Conservation (phyloP, 2,329 filamentous ascomycete genomes). For the Coccinonectria pachysandricola region DNA sequence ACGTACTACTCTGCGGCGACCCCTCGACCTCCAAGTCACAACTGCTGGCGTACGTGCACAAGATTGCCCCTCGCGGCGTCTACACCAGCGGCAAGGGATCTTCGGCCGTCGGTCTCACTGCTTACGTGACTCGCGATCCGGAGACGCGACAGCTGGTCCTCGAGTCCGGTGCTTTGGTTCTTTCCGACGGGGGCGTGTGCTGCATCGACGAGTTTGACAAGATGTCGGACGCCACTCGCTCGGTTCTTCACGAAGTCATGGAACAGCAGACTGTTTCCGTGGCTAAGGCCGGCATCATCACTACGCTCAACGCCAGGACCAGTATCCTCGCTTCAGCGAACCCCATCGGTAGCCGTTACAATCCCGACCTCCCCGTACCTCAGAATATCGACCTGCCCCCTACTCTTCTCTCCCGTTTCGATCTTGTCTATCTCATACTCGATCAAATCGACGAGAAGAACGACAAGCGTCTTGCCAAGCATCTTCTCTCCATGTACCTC, state of each 20-base stretch:
- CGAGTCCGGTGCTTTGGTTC: slow-evolving; percentile 67
- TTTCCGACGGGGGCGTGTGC: slow-evolving; percentile 74
- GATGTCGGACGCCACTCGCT: slow-evolving; percentile 70
- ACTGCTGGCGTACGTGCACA: slow-evolving; percentile 87
- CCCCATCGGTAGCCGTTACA: slow-evolving; percentile 96
- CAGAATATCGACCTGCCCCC: slow-evolving; percentile 97
- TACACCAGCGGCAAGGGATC: slow-evolving; percentile 77
- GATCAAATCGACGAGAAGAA: slow-evolving; percentile 86
- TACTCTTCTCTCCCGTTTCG: slow-evolving; percentile 89
- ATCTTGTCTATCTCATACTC: slow-evolving; percentile 91
- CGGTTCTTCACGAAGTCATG: slow-evolving; percentile 81
- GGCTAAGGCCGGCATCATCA: slow-evolving; percentile 89
- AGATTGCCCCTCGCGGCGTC: slow-evolving; percentile 82
- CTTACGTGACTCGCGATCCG: slow-evolving; percentile 70
- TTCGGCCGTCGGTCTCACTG: slow-evolving; percentile 71
- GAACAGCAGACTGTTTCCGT: slow-evolving; percentile 80
- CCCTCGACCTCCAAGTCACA: slow-evolving; percentile 96
- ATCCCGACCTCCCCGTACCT: slow-evolving; percentile 86
- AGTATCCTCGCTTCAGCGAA: slow-evolving; percentile 96
- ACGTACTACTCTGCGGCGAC: slow-evolving; percentile 91
- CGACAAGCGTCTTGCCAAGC: slow-evolving; percentile 80
- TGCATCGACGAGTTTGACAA: slow-evolving; percentile 83
- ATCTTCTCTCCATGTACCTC: slow-evolving; percentile 91
- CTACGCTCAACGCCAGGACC: slow-evolving; percentile 88
- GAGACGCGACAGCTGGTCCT: slow-evolving; percentile 72